Base-by-base conservation (phyloP, 2,329 filamentous ascomycete genomes). In the Dothideomycetidae sp. region DNA sequence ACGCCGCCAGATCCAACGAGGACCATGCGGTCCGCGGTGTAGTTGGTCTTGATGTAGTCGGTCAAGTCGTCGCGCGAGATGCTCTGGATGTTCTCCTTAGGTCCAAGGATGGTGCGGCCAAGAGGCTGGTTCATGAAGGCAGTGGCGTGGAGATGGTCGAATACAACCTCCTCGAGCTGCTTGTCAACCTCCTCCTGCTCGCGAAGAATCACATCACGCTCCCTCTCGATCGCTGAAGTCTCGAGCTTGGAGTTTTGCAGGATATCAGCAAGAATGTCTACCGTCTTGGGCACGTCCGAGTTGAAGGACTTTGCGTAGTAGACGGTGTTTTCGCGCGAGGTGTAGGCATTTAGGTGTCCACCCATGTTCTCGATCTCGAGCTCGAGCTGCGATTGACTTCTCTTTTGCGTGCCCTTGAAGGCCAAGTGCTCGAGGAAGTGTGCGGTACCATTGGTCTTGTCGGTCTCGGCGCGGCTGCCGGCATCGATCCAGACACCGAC, bases 331-430 rank as follows among this genome's bases (percentile, higher is more conserved):
- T 98, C 90, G 63, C 90, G 84, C 86, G 88, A 96, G 55, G 90
- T 98, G 72, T 98, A 98, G 61, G 90, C 90, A 67, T 98, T 98
- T 54, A 98, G 74, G 70, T 98, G 90, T 48, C 84, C 90, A 62
- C 90, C 90, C 83, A 98, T 94, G 70, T 98, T 98, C 74, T 98
- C 90, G 58, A 98, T 96, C 71, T 98, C 90, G 48, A 98, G 78
- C 71, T 98, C 90, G 60, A 98, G 73, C 69, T 98, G 90, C 61
- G 92, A 81, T 67, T 98, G 90, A 48, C 81, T 85, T 64, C 90
- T 77, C 70, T 81, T 93, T 64, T 81, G 73, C 51, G 90, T 98
- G 53, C 90, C 90, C 83, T 98, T 98, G 78, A 98, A 98, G 54
- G 92, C 92, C 63, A 98, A 75, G 71, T 98, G 90, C 74, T 98